phyloP scores from a whole-genome alignment of 371 early-diverging fungal genomes.

The Mucor circinelloides region DNA sequence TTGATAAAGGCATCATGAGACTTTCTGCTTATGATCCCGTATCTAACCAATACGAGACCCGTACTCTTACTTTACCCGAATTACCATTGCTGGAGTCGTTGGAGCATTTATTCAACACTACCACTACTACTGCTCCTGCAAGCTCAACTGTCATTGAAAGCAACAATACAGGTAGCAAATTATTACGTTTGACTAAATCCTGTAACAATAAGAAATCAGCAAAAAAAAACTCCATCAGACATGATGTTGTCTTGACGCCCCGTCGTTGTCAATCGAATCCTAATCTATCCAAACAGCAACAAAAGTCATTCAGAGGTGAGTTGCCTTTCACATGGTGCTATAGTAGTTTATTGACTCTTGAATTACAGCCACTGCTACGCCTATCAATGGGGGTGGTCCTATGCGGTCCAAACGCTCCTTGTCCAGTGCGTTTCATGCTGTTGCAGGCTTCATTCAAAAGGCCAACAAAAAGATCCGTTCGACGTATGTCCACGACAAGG shows the following conservation, averaged over 20 bases:
- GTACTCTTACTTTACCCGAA: conserved; percentile 27
- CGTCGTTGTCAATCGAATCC: conserved; percentile 13
- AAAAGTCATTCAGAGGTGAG: background rate
- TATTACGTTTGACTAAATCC: conserved; percentile 13
- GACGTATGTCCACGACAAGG: background rate
- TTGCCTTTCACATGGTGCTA: background rate
- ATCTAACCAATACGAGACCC: conserved; percentile 29
- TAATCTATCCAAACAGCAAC: conserved; percentile 1
- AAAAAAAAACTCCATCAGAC: background rate
- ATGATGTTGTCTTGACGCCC: conserved; percentile 2
- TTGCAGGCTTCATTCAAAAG: conserved; percentile 19
- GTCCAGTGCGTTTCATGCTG: conserved; percentile 20
- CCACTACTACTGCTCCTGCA: background rate
- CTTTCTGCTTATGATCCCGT: conserved; percentile 36
- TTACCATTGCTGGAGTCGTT: conserved; percentile 31
- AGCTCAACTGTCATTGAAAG: background rate
- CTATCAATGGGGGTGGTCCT: background rate
- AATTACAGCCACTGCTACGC: background rate
- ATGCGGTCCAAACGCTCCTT: conserved; percentile 8
- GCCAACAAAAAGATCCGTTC: conserved; percentile 12
- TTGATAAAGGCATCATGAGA: conserved; percentile 37
- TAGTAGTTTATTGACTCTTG: background rate
- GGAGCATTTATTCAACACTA: conserved; percentile 26
- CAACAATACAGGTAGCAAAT: background rate
- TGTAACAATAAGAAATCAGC: background rate